These are phyloP conservation scores for Aphanoascus verrucosus DNA, from an alignment of 2,329 filamentous ascomycete genomes.

Conservation along the genomic window DNA sequence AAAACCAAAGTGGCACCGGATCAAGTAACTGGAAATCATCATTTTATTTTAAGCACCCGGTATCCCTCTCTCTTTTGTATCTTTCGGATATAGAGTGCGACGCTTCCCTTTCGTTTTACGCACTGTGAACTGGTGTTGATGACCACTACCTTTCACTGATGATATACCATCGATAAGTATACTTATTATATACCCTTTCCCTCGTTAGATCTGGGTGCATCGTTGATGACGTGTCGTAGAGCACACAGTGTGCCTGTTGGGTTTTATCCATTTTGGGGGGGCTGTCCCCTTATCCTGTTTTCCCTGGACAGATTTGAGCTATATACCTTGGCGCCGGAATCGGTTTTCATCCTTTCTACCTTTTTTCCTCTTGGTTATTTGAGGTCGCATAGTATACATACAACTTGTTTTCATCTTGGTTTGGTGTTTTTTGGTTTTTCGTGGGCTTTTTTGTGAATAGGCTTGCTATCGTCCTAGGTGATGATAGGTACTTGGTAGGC, in stretches of 20 bases:
- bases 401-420: background rate
- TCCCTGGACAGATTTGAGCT: background rate
- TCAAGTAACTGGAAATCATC: constrained; percentile 1
- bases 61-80: constrained; percentile 4
- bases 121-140: constrained; percentile 7
- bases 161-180: constrained; percentile 4
- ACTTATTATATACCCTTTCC: constrained; percentile 9
- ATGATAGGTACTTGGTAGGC: constrained; percentile 6
- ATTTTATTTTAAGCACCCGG: background rate
- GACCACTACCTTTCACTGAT: constrained; percentile 6
- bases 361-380: too few relatives aligned
- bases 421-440: background rate
- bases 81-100: constrained; percentile 15
- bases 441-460: background rate
- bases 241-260: background rate
- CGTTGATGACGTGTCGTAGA: constrained; percentile 6
- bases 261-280: background rate
- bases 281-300: background rate
- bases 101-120: constrained; percentile 7
- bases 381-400: background rate
- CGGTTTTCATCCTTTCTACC: background rate
- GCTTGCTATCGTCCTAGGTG: background rate
- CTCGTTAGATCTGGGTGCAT: constrained; percentile 16
- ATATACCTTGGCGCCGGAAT: background rate
- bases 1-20: constrained; percentile 4